These are phyloP conservation scores for Lyophyllum semitale DNA, from an alignment of 768 basidiomycete genomes.

Conservation along the genomic window DNA sequence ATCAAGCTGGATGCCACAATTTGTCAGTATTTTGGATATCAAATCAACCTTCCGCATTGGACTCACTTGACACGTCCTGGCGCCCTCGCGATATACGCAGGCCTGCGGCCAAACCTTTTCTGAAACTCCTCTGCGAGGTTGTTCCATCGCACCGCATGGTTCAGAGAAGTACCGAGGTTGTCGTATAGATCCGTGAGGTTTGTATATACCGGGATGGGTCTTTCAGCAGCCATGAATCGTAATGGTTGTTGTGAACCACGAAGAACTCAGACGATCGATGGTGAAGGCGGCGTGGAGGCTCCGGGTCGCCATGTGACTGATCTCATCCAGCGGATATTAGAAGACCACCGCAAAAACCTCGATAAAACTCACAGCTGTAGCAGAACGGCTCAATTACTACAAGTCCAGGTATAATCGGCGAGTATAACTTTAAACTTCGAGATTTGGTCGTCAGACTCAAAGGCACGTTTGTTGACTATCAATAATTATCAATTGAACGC, in stretches of 20 bases:
- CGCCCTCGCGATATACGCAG: conserved; percentile 72
- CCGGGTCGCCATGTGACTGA: conserved; percentile 1
- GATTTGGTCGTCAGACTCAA: too few relatives aligned
- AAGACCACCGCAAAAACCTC: background rate
- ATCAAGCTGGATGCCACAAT: conserved; percentile 34
- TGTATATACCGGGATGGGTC: conserved; percentile 63
- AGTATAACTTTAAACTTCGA: too few relatives aligned
- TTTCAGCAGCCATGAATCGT: conserved; percentile 50
- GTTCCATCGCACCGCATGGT: conserved; percentile 63
- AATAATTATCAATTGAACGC: background rate
- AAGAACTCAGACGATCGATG: background rate
- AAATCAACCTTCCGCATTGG: background rate
- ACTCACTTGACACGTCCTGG: conserved; percentile 82
- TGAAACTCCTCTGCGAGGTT: conserved; percentile 62
- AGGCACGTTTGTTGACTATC: background rate
- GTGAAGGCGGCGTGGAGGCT: conserved; percentile 3
- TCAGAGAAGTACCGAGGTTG: conserved; percentile 52
- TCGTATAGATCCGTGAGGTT: conserved; percentile 58
- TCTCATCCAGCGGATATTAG: background rate
- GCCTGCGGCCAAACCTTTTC: conserved; percentile 63
- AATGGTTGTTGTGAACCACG: background rate
- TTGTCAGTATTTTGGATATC: background rate
- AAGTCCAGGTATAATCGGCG: too few relatives aligned
- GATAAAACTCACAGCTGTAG: background rate
- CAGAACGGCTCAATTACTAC: too few relatives aligned